Evolutionary conservation across 768 basidiomycete genomes (phyloP).

Genomic region (Boletales sp.): DNA sequence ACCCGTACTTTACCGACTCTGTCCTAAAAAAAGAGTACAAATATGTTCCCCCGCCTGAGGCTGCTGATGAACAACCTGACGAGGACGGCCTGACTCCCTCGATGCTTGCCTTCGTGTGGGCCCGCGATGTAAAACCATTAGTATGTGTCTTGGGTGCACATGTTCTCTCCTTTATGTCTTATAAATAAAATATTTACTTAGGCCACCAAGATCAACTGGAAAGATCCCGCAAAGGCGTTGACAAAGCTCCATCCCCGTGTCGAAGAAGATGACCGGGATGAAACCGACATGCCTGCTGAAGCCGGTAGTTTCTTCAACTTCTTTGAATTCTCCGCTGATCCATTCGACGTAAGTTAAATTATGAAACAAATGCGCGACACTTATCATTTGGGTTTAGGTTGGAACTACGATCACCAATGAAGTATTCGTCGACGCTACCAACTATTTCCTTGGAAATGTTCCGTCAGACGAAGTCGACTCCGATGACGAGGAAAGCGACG

Average conservation of each 20-base stretch:
- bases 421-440: conserved; percentile 76
- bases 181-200: conserved; percentile 23
- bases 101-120: conserved; percentile 81
- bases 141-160: conserved; percentile 37
- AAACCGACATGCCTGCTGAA: conserved; percentile 57
- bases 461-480: conserved; percentile 59
- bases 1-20: conserved; percentile 75
- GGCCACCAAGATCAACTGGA: conserved; percentile 77
- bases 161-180: not conserved
- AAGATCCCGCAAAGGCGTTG: conserved; percentile 69
- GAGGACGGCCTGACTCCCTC: conserved; percentile 72
- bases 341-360: conserved; percentile 55
- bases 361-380: not conserved
- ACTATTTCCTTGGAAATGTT: conserved; percentile 72
- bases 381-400: conserved; percentile 43
- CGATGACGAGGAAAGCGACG: conserved; percentile 65
- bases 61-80: conserved; percentile 56
- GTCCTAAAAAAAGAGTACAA: conserved; percentile 83
- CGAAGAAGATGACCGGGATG: conserved; percentile 51
- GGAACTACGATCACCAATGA: conserved; percentile 72
- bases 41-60: conserved; percentile 53
- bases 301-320: conserved; percentile 87
- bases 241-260: conserved; percentile 76
- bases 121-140: conserved; percentile 63
- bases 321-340: conserved; percentile 65